phyloP scores from a whole-genome alignment of 1,284 basidiomycete genomes.

The Cryptococcus sp. region DNA sequence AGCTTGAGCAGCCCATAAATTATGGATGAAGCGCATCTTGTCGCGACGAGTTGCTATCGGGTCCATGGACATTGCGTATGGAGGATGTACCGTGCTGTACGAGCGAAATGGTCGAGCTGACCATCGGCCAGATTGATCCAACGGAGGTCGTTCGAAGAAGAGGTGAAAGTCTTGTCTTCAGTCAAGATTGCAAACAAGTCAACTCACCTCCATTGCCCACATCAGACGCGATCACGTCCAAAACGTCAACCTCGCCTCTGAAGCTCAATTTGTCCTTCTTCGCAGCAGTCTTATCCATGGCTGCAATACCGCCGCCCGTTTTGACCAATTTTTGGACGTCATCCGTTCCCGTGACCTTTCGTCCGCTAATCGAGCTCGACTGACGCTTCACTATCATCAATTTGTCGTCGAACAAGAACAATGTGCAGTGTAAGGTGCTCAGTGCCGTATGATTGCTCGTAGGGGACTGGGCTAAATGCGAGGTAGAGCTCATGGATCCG shows the following conservation, averaged over 20 bases:
- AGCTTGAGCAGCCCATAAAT: slow-evolving; percentile 81
- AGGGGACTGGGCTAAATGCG: slow-evolving; percentile 57
- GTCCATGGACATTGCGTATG: slow-evolving; percentile 64
- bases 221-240: slow-evolving; percentile 80
- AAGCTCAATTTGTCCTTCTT: slow-evolving; percentile 80
- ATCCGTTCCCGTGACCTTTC: slow-evolving; percentile 77
- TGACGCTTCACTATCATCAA: slow-evolving; percentile 88
- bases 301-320: slow-evolving; percentile 50
- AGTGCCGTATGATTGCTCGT: slow-evolving; percentile 7
- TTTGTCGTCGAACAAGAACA: slow-evolving; percentile 95
- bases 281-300: slow-evolving; percentile 42
- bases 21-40: slow-evolving; percentile 81
- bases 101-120: slow-evolving; percentile 76
- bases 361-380: slow-evolving; percentile 70
- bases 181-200: not conserved
- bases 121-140: slow-evolving; percentile 79
- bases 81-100: slow-evolving; percentile 70
- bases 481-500: slow-evolving; percentile 21
- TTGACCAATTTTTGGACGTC: slow-evolving; percentile 76
- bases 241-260: slow-evolving; percentile 81
- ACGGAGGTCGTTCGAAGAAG: slow-evolving; percentile 74
- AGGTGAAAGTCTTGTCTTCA: slow-evolving; percentile 71
- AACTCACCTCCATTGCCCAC: slow-evolving; percentile 74
- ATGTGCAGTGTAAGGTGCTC: slow-evolving; percentile 70
- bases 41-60: slow-evolving; percentile 64